phyloP scores from a whole-genome alignment of 192 early-diverging fungal species.

The Allomyces javanicus region DNA sequence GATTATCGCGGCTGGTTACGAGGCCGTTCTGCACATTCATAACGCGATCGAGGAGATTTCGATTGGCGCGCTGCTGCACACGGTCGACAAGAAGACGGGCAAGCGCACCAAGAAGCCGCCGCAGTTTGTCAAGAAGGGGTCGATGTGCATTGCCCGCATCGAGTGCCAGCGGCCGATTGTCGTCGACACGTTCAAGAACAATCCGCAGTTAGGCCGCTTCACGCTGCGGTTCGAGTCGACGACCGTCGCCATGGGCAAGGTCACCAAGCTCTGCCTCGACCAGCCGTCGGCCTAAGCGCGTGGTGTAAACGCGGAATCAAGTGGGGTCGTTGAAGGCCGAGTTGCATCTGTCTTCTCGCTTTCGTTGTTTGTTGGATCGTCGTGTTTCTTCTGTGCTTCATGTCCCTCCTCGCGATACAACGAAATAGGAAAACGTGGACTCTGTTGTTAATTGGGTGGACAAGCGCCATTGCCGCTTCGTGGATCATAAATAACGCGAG shows the following conservation, averaged over 20 bases:
- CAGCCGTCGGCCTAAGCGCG: too few species aligned
- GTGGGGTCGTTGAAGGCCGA: too few species aligned
- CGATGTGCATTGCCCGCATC: slow-evolving; percentile 69
- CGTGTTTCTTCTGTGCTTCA: too few species aligned
- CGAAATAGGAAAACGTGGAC: too few species aligned
- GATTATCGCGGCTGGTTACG: slow-evolving; percentile 92
- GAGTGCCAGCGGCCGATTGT: slow-evolving; percentile 57
- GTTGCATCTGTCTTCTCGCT: too few species aligned
- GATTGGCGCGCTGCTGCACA: slow-evolving; percentile 59
- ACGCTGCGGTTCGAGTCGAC: slow-evolving; percentile 94
- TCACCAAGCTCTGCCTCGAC: slow-evolving; percentile 49
- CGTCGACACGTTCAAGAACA: slow-evolving; percentile 67
- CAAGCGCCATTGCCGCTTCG: too few species aligned
- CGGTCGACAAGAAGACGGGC: slow-evolving; percentile 84
- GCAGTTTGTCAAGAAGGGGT: slow-evolving; percentile 82
- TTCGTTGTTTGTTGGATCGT: too few species aligned
- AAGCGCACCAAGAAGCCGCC: slow-evolving; percentile 73
- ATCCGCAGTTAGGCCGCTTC: slow-evolving; percentile 86
- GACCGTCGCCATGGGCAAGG: slow-evolving; percentile 73
- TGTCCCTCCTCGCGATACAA: too few species aligned
- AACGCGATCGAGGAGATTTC: slow-evolving; percentile 72
- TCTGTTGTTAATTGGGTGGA: too few species aligned
- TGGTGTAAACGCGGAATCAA: too few species aligned
- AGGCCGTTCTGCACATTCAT: slow-evolving; percentile 81
- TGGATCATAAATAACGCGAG: too few species aligned